Conservation (phyloP, 345 rosid species). For the Pseudoturritis turrita region DNA sequence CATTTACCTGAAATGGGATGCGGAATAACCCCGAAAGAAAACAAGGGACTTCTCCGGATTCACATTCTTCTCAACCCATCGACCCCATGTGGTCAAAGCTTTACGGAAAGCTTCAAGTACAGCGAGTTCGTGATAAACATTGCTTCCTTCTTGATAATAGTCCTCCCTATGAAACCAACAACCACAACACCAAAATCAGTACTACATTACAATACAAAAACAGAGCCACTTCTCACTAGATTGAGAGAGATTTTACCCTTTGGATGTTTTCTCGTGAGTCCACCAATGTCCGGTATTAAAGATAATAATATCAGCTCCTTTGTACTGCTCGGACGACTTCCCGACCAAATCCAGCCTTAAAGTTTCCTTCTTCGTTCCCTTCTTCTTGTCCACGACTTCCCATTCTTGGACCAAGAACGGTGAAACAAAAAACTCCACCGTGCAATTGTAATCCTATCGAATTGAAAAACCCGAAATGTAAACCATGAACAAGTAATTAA, state of each 20-base stretch:
- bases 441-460: constrained; percentile 62
- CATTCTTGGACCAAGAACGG: constrained; percentile 96
- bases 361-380: constrained; percentile 71
- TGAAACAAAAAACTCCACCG: constrained; percentile 85
- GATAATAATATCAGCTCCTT: constrained; percentile 70
- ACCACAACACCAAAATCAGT: background rate
- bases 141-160: constrained; percentile 97
- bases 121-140: constrained; percentile 68
- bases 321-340: constrained; percentile 65
- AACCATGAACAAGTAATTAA: background rate
- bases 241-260: constrained; percentile 48
- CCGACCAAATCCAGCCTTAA: constrained; percentile 84
- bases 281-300: constrained; percentile 99
- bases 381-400: constrained; percentile 50
- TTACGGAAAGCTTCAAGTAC: constrained; percentile 93
- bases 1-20: constrained; percentile 81
- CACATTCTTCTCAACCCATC: constrained; percentile 86
- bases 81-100: constrained; percentile 92
- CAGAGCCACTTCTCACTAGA: background rate
- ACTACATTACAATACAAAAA: background rate
- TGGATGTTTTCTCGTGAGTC: constrained; percentile 96
- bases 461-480: background rate
- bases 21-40: constrained; percentile 90
- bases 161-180: constrained; percentile 55
- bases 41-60: constrained; percentile 71